Conservation (phyloP, 169 alveolate species). For the Plasmodium falciparum region DNA sequence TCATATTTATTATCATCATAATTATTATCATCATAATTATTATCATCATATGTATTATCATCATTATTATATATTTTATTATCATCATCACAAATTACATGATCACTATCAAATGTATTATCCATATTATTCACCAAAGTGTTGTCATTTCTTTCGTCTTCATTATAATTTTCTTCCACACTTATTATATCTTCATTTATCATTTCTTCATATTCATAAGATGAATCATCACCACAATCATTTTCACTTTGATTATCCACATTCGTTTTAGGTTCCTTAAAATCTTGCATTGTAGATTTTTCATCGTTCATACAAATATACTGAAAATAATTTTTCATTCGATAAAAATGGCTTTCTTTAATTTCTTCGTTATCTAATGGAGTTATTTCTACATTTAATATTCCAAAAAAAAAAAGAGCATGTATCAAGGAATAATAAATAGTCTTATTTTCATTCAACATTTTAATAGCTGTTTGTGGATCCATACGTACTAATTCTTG, state of each 20-base stretch:
- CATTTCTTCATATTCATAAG: not conserved
- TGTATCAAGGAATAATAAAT: slow-evolving; percentile 43
- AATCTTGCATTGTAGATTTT: not conserved
- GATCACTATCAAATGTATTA: not conserved
- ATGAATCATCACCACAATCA: not conserved
- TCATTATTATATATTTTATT: not conserved
- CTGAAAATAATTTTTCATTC: slow-evolving; percentile 42
- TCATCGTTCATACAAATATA: slow-evolving; percentile 15
- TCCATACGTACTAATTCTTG: slow-evolving; percentile 38
- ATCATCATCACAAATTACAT: not conserved
- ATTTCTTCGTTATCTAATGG: slow-evolving; percentile 36
- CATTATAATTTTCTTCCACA: not conserved
- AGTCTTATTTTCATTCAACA: slow-evolving; percentile 33
- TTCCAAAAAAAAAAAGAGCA: slow-evolving; percentile 71
- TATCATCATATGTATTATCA: not conserved
- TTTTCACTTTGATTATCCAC: not conserved
- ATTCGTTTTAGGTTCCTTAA: not conserved
- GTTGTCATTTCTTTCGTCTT: not conserved
- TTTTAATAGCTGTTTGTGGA: slow-evolving; percentile 58
- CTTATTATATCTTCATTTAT: not conserved
- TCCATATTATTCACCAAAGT: not conserved
- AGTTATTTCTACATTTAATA: slow-evolving; percentile 26
- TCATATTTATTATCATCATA: too few species aligned
- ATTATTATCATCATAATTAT: not conserved
- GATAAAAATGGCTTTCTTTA: not conserved